Conservation (phyloP, 1,284 basidiomycete genomes). For the Sporisorium scitamineum region DNA sequence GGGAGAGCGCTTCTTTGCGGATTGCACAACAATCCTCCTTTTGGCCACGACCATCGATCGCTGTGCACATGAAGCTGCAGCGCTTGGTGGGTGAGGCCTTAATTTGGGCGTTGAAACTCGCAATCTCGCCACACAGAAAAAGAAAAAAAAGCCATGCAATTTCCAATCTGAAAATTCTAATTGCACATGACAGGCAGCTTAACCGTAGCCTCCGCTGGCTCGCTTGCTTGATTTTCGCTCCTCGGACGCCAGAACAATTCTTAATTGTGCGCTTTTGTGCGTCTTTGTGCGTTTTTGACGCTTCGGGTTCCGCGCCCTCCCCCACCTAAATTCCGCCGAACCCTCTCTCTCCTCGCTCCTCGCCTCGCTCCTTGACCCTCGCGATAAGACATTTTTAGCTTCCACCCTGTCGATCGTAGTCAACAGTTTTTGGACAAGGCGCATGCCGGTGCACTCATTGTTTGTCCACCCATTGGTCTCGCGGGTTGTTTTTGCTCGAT, state of each 20-base stretch:
- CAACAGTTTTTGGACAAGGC: neutral
- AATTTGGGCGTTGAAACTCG: no score
- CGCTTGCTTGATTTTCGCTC: neutral
- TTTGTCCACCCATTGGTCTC: no score
- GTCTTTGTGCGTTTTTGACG: neutral
- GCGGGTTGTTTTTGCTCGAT: neutral
- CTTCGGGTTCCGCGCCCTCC: neutral
- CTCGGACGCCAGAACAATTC: neutral
- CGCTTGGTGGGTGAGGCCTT: no score
- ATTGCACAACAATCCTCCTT: no score
- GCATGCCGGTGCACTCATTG: no score
- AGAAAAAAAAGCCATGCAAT: neutral
- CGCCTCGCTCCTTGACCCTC: neutral
- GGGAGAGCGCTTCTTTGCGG: no score
- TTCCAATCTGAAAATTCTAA: neutral
- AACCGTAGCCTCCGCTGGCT: no score
- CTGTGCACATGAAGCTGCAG: constrained; percentile 22
- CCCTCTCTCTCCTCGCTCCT: neutral
- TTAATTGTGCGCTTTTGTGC: neutral
- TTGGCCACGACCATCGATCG: constrained; percentile 18
- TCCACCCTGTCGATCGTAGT: neutral
- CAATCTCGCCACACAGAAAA: no score
- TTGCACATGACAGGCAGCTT: no score
- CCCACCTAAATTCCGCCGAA: neutral
- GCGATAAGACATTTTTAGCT: neutral